Evolutionary conservation across 345 rosid species (phyloP).

Genomic region (Eucalyptus polyanthemos): DNA sequence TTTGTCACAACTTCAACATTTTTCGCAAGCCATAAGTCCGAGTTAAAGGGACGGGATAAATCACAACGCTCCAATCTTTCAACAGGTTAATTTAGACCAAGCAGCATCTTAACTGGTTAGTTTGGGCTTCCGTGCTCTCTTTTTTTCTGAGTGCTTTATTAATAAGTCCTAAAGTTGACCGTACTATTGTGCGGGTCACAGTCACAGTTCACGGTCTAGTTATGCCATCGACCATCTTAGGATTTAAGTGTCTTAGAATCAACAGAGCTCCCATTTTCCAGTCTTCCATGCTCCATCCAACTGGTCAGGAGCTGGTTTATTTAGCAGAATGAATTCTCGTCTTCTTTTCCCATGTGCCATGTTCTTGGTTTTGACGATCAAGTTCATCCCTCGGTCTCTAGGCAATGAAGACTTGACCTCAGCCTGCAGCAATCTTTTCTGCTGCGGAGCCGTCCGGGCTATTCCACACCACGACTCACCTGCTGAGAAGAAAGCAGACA

Average conservation of each 20-base stretch:
- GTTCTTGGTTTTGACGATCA: background rate
- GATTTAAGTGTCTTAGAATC: too few species aligned
- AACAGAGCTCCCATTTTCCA: too few species aligned
- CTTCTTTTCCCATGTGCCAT: background rate
- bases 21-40: background rate
- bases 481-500: background rate
- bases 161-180: too few species aligned
- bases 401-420: background rate
- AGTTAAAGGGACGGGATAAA: background rate
- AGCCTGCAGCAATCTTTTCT: background rate
- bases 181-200: too few species aligned
- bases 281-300: background rate
- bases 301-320: background rate
- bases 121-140: background rate
- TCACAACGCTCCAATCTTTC: background rate
- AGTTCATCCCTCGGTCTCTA: background rate
- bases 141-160: too few species aligned
- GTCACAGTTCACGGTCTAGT: too few species aligned
- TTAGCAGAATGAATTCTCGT: background rate
- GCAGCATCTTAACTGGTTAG: background rate
- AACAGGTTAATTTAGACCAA: background rate
- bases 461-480: too few species aligned
- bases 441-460: too few species aligned
- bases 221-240: fast-evolving
- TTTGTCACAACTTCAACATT: background rate